Conservation (phyloP, 2,329 filamentous ascomycete species). For the Ophiostoma tasmaniense region DNA sequence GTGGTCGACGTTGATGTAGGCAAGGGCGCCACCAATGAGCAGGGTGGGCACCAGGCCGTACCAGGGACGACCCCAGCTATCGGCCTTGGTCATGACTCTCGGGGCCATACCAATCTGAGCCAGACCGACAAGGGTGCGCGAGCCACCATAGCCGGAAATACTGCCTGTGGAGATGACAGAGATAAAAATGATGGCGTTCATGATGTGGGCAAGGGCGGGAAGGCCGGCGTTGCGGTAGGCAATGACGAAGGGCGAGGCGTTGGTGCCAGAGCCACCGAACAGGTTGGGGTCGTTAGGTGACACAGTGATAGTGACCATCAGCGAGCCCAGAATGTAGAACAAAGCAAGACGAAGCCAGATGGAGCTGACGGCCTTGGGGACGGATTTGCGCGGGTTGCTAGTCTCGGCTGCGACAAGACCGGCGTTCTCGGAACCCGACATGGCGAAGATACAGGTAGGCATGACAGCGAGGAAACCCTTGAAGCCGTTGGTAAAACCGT, state of each 20-base stretch:
- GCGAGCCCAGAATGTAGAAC: slow-evolving; percentile 45
- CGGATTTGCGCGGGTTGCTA: slow-evolving; percentile 58
- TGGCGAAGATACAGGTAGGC: slow-evolving; percentile 32
- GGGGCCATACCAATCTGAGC: slow-evolving; percentile 16
- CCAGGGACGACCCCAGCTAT: slow-evolving; percentile 15
- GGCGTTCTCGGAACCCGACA: slow-evolving; percentile 63
- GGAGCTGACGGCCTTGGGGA: slow-evolving; percentile 78
- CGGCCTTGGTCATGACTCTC: not conserved
- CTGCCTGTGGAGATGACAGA: slow-evolving; percentile 32
- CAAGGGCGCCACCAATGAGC: slow-evolving; percentile 10
- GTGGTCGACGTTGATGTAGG: slow-evolving; percentile 16
- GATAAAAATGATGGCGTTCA: slow-evolving; percentile 51
- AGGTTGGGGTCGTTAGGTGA: slow-evolving; percentile 39
- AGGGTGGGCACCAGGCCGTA: slow-evolving; percentile 14
- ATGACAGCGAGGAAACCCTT: slow-evolving; percentile 51
- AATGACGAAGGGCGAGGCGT: slow-evolving; percentile 49
- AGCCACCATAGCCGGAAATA: slow-evolving; percentile 7
- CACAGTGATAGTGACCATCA: slow-evolving; percentile 43
- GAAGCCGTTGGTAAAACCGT: slow-evolving; percentile 34
- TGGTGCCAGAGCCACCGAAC: slow-evolving; percentile 34
- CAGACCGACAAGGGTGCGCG: slow-evolving; percentile 15
- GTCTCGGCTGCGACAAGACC: slow-evolving; percentile 66
- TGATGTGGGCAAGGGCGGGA: slow-evolving; percentile 43
- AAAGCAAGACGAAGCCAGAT: slow-evolving; percentile 33
- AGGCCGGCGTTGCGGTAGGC: slow-evolving; percentile 46